A percentile compares a stretch with the other conserved stretches of the same genome.
Evolutionary conservation across 257 asterid genomes (phyloP).

Genomic region (Hygrophila difformis): DNA sequence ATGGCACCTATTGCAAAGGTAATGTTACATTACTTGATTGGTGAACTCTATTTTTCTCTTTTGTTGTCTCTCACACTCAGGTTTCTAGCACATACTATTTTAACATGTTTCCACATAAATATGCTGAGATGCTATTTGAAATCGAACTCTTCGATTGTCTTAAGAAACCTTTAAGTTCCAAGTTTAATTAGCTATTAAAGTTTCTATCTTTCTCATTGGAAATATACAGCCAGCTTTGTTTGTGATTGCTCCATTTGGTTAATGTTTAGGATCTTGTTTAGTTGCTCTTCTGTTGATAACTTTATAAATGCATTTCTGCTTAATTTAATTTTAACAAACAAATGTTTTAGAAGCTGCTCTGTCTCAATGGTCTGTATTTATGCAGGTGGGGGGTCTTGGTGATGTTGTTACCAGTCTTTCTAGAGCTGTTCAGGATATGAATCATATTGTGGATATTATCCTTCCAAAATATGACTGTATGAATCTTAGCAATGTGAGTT

Average conservation of each 20-base stretch:
- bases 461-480: slow-evolving; percentile 93
- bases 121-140: not conserved
- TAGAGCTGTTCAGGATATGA: slow-evolving; percentile 93
- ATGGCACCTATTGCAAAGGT: slow-evolving; percentile 99
- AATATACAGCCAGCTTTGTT: no score
- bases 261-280: no score
- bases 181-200: not conserved
- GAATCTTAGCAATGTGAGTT: slow-evolving; percentile 57
- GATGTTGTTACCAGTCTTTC: slow-evolving; percentile 99
- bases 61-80: no score
- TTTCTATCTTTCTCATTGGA: not conserved
- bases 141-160: not conserved
- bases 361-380: not conserved
- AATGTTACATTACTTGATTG: no score
- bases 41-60: no score
- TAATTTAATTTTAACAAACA: no score
- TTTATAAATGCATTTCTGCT: no score
- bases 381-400: slow-evolving; percentile 99
- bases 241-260: no score
- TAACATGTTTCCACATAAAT: not conserved
- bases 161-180: slow-evolving; percentile 2
- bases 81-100: not conserved
- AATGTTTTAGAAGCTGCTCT: not conserved
- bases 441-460: slow-evolving; percentile 76
- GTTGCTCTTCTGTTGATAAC: no score